Evolutionary conservation across 139 green algal genomes (phyloP).

Genomic region (Chlorella vulgaris): DNA sequence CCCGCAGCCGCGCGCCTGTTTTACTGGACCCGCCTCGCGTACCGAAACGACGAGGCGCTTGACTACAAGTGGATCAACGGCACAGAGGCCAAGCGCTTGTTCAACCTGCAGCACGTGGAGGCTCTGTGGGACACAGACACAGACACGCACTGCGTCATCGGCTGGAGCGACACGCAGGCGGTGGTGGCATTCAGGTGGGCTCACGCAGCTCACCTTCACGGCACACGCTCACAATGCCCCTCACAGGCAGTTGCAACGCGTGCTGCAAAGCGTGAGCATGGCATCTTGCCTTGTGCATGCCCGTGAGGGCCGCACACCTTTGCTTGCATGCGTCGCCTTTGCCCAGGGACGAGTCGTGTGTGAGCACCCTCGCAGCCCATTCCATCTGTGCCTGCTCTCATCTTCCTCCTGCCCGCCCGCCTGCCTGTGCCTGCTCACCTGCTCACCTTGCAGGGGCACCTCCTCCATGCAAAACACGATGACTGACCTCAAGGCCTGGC

Average conservation of each 20-base stretch:
- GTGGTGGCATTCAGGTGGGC: constrained; percentile 5
- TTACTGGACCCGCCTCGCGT: neutral
- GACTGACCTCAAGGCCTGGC: constrained; percentile 18
- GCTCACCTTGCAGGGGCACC: neutral
- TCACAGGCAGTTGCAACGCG: too few relatives aligned
- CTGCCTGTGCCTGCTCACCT: neutral
- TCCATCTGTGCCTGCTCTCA: too few relatives aligned
- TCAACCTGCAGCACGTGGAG: constrained; percentile 1
- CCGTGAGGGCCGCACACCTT: too few relatives aligned
- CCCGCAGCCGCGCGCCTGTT: neutral
- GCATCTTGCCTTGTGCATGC: too few relatives aligned
- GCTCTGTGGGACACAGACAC: neutral
- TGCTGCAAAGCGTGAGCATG: too few relatives aligned
- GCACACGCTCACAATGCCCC: too few relatives aligned
- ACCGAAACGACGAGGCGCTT: neutral
- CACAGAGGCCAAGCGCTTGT: neutral
- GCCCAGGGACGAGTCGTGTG: too few relatives aligned
- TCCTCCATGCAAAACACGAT: too few relatives aligned
- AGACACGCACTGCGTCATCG: constrained; percentile 1
- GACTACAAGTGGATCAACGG: neutral
- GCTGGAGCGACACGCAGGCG: neutral
- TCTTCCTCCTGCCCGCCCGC: too few relatives aligned
- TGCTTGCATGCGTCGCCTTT: too few relatives aligned
- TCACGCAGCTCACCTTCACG: too few relatives aligned
- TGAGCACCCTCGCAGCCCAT: too few relatives aligned